phyloP scores from a whole-genome alignment of 805 yeast genomes.

The Pichia kluyveri region DNA sequence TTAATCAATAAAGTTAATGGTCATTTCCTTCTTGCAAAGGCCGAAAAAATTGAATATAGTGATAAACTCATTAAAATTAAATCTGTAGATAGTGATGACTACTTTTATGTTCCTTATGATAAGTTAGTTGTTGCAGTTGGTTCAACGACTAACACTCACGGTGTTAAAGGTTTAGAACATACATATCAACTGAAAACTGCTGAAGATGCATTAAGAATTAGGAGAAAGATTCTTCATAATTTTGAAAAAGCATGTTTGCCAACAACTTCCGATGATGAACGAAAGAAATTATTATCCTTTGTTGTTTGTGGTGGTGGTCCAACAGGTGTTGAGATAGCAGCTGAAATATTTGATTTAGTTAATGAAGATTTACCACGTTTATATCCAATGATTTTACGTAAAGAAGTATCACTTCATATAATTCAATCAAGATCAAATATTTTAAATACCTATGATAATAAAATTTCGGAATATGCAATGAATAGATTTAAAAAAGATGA shows the following conservation, averaged over 20 bases:
- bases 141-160: constrained; percentile 88
- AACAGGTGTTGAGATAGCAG: constrained; percentile 96
- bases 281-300: constrained; percentile 75
- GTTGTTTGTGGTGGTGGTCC: constrained; percentile 98
- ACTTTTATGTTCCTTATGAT: constrained; percentile 54
- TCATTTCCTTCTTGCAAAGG: constrained; percentile 80
- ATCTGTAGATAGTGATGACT: constrained; percentile 34
- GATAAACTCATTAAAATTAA: constrained; percentile 55
- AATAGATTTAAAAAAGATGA: constrained; percentile 57
- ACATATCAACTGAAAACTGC: constrained; percentile 86
- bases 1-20: constrained; percentile 76
- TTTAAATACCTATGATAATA: constrained; percentile 60
- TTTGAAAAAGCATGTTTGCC: constrained; percentile 81
- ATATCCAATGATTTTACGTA: constrained; percentile 70
- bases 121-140: constrained; percentile 89
- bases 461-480: constrained; percentile 69
- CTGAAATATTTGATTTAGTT: constrained; percentile 87
- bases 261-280: constrained; percentile 60
- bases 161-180: constrained; percentile 89
- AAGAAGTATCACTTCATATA: constrained; percentile 73
- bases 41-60: constrained; percentile 68
- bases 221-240: constrained; percentile 72
- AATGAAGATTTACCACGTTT: constrained; percentile 83
- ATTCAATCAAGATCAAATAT: constrained; percentile 91
- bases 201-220: constrained; percentile 74